phyloP scores from a whole-genome alignment of 2,329 filamentous ascomycete genomes.

The Knufia fluminis region DNA sequence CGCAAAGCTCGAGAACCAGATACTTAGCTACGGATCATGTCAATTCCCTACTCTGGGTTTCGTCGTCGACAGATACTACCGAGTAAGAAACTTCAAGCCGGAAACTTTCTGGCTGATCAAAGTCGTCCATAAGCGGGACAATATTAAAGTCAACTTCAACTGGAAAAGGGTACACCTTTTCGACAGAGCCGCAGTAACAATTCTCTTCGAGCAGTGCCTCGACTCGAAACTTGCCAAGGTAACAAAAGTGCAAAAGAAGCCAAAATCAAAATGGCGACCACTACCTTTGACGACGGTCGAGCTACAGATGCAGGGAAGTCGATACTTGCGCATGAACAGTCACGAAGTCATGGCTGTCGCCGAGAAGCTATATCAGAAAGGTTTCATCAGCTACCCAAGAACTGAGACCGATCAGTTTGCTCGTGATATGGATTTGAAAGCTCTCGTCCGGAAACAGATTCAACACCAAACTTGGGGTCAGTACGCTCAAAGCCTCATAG shows the following conservation, averaged over 20 bases:
- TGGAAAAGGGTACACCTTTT: conserved; percentile 81
- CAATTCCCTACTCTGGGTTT: conserved; percentile 96
- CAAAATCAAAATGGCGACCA: conserved; percentile 88
- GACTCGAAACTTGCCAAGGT: conserved; percentile 67
- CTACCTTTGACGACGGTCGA: conserved; percentile 91
- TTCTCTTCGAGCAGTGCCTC: conserved; percentile 81
- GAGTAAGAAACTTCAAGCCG: conserved; percentile 85
- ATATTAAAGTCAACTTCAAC: conserved; percentile 69
- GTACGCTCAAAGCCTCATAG: conserved; percentile 57
- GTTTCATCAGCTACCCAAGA: conserved; percentile 94
- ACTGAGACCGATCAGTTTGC: conserved; percentile 97
- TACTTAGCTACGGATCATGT: conserved; percentile 85
- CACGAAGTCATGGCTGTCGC: conserved; percentile 80
- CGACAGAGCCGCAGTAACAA: conserved; percentile 68
- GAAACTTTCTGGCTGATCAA: conserved; percentile 92
- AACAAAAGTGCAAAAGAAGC: conserved; percentile 77
- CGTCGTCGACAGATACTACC: conserved; percentile 90
- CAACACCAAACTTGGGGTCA: conserved; percentile 67
- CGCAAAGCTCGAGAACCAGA: conserved; percentile 52
- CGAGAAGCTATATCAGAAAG: conserved; percentile 81
- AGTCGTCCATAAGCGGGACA: conserved; percentile 66
- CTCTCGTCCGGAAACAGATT: conserved; percentile 73
- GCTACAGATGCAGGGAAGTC: conserved; percentile 87
- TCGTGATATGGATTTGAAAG: conserved; percentile 71
- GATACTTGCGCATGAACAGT: conserved; percentile 81